Base-by-base conservation (phyloP, 345 rosid genomes). In the Eucalyptus tenuipes region DNA sequence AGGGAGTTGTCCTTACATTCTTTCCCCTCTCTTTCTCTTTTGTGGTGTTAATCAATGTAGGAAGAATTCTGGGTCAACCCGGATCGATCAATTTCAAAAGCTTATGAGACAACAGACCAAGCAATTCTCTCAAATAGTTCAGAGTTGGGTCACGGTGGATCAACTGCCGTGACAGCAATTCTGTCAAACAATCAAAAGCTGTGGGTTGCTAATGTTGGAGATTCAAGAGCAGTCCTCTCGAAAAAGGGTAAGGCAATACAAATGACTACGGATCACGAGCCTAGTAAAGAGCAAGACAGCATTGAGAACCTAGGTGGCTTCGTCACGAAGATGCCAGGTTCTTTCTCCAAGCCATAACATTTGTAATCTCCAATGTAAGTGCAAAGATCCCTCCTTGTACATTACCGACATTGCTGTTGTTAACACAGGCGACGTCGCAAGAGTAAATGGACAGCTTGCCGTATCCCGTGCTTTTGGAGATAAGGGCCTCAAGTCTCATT, bases 261-360 rank as follows among this genome's bases (percentile, higher is more conserved):
- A 89, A 93, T 95, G 95, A 89, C 93, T 42, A 33, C 90, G 13
- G 95, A 95, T 90, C 97, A 95, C 53, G 97, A 95, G 88, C 97
- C 97, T 8, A 94, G 94, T 89, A 93, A 93, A n/a, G 95, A 95
- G 91, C 86, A 95, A 59, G 92, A 88, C 64, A 94, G 94, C 91
- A 95, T 94, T 7, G 95, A 94, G 90, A 89, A 90, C 88, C 92
- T 50, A 93, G 96, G 97, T 27, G 96, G 97, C 86, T 95, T 95
- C 88, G 97, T 94, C 86, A 94, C 97, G 9, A 95, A 94, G 89
- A 92, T 95, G 97, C 97, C 97, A 92, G 96, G 97, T 95, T 75
- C 88, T 87, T 86, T 29, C 15, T 75, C 82, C 27, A 6, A 75
- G 47, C 84, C 47, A 75, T 40, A 40, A 75, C 84, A 75, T 75